phyloP scores from a whole-genome alignment of 768 basidiomycete genomes.

The Naganishia kalamii region DNA sequence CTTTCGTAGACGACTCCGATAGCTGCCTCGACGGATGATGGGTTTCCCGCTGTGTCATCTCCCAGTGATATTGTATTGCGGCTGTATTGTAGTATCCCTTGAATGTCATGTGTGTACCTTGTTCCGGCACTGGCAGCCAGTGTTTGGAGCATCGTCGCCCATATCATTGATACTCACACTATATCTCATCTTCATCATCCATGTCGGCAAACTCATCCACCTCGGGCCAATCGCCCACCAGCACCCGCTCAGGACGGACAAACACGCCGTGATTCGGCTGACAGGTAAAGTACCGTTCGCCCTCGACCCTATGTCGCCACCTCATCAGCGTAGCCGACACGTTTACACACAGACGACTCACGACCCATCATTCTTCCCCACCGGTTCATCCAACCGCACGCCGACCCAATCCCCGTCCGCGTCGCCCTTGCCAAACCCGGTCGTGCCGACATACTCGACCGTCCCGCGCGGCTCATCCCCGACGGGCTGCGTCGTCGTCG shows the following conservation, averaged over 20 bases:
- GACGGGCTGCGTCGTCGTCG: background rate
- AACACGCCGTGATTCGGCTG: conserved; percentile 72
- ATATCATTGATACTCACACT: too few species aligned
- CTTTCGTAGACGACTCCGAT: too few species aligned
- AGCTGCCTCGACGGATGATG: too few species aligned
- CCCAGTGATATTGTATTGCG: too few species aligned
- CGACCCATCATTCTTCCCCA: conserved; percentile 94
- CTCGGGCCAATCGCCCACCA: conserved; percentile 77
- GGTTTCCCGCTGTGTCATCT: too few species aligned
- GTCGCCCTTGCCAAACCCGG: conserved; percentile 61
- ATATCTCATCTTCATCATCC: conserved; percentile 55
- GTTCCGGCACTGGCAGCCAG: too few species aligned
- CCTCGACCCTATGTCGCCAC: conserved; percentile 60
- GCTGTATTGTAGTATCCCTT: too few species aligned
- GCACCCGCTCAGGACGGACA: conserved; percentile 73
- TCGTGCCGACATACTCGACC: conserved; percentile 75
- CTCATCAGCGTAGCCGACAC: background rate
- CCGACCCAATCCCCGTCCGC: conserved; percentile 65
- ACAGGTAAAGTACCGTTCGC: conserved; percentile 78
- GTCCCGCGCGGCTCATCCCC: conserved; percentile 72
- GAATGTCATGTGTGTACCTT: too few species aligned
- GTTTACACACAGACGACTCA: conserved; percentile 50
- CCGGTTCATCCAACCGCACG: conserved; percentile 88
- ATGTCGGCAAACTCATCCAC: conserved; percentile 66
- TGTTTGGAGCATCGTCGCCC: too few species aligned